A percentile compares a stretch with the other conserved stretches of the same genome.
Conservation (phyloP, 148 eudicot species). For the Amaranthus palmeri region DNA sequence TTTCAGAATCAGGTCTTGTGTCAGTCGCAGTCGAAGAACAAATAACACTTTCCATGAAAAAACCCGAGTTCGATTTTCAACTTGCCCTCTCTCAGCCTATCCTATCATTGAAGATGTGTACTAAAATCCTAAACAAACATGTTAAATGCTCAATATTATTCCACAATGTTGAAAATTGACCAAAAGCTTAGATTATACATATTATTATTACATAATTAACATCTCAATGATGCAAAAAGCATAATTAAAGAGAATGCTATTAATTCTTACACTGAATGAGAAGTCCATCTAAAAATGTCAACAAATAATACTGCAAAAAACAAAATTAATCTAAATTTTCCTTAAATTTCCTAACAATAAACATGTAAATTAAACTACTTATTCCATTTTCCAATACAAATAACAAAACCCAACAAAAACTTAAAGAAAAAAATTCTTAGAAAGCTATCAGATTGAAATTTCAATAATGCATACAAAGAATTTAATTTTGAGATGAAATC, state of each 20-base stretch:
- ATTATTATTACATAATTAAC: not conserved
- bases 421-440: no score
- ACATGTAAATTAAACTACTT: not conserved
- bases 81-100: no score
- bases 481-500: no score
- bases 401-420: no score
- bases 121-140: no score
- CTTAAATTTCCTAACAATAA: not conserved
- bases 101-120: no score
- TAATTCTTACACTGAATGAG: conserved; percentile 21
- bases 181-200: not conserved
- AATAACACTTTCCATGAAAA: no score
- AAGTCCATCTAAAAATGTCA: conserved; percentile 12
- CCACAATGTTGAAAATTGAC: not conserved
- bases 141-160: not conserved
- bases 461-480: no score
- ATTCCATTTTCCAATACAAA: not conserved
- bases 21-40: no score
- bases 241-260: not conserved
- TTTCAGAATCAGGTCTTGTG: no score
- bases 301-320: not conserved
- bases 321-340: not conserved
- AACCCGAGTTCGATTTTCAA: no score
- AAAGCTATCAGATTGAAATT: no score
- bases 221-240: not conserved